Evolutionary conservation across 164 flowering plant species (phyloP).

Genomic region (Umbellularia californica): DNA sequence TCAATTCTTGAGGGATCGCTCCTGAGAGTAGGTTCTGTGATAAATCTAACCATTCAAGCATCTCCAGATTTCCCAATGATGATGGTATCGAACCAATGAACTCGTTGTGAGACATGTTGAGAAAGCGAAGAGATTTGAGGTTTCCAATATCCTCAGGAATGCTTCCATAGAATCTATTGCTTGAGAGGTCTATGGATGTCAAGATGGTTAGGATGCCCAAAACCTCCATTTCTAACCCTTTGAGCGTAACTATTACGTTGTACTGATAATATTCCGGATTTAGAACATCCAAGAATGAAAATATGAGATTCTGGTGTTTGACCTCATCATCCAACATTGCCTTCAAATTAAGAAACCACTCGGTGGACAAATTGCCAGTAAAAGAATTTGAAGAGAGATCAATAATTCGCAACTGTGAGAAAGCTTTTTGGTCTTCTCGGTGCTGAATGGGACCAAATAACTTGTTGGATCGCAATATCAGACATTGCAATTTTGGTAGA

Average conservation of each 20-base stretch:
- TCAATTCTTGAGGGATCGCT: constrained; percentile 22
- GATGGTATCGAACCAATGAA: constrained; percentile 9
- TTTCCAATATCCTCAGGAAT: constrained; percentile 5
- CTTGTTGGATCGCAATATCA: background rate
- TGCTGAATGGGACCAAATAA: background rate
- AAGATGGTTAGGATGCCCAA: constrained; percentile 3
- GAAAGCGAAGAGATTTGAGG: background rate
- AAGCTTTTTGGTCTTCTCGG: background rate
- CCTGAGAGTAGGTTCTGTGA: constrained; percentile 31
- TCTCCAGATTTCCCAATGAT: background rate
- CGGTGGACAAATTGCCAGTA: background rate
- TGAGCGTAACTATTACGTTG: background rate
- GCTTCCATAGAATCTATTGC: constrained; percentile 5
- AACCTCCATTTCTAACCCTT: background rate
- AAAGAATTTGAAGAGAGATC: background rate
- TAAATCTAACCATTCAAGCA: constrained; percentile 22
- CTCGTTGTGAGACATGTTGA: constrained; percentile 8
- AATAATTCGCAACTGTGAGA: background rate
- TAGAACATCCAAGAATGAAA: too few relatives aligned
- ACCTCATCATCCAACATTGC: background rate
- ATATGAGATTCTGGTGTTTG: too few relatives aligned
- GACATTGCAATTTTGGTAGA: too few relatives aligned
- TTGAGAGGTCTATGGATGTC: constrained; percentile 10
- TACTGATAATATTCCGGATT: too few relatives aligned
- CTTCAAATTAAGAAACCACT: background rate